Evolutionary conservation across 441 rosid genomes (phyloP).

Genomic region (Gossypium davidsonii): DNA sequence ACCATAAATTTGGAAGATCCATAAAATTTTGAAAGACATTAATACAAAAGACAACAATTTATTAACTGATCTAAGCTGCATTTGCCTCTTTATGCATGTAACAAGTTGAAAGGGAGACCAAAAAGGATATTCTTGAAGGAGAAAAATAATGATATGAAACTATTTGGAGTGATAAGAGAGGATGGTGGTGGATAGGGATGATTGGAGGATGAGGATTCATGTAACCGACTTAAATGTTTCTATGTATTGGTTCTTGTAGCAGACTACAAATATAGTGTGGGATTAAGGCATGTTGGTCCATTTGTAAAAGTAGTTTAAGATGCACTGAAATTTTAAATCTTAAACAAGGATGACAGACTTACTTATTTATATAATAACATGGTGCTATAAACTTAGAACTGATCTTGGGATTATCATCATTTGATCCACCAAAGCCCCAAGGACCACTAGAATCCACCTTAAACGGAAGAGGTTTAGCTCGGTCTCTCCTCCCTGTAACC

Average conservation of each 20-base stretch:
- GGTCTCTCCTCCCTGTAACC: slow-evolving; percentile 96
- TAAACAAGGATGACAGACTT: slow-evolving; percentile 14
- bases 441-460: slow-evolving; percentile 75
- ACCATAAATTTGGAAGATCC: neutral
- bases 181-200: neutral
- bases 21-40: neutral
- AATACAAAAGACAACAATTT: neutral
- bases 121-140: neutral
- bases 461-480: slow-evolving; percentile 86
- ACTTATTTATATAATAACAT: slow-evolving; percentile 82
- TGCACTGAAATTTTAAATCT: neutral
- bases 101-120: neutral
- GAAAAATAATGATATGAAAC: neutral
- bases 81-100: neutral
- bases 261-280: neutral
- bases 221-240: neutral
- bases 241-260: neutral
- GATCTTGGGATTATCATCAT: slow-evolving; percentile 76
- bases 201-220: neutral
- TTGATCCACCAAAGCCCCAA: slow-evolving; percentile 87
- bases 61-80: neutral
- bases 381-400: slow-evolving; percentile 83
- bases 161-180: neutral
- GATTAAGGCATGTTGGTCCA: neutral
- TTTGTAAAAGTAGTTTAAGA: neutral